Conservation (phyloP, 257 asterid genomes). For the Nicotiana tabacum region DNA sequence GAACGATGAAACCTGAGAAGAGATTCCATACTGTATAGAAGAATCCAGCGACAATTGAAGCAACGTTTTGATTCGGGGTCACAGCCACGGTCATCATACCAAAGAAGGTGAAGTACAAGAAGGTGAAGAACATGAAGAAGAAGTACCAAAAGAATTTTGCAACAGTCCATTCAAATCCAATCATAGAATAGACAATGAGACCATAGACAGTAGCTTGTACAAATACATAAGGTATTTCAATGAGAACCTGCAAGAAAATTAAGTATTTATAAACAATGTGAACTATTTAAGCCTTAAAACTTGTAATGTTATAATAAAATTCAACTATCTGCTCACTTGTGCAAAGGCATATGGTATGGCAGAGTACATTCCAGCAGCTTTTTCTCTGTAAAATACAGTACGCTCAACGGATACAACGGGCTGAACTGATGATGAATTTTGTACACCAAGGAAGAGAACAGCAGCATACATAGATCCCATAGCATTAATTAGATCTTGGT, state of each 20-base stretch:
- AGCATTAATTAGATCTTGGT: constrained; percentile 7
- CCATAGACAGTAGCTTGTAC: constrained; percentile 35
- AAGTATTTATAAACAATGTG: neutral
- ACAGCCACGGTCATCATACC: constrained; percentile 54
- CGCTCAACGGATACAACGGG: constrained; percentile 45
- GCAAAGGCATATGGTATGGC: constrained; percentile 50
- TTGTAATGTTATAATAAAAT: neutral
- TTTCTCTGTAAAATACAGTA: constrained; percentile 47
- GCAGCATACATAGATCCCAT: constrained; percentile 21
- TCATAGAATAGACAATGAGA: constrained; percentile 37
- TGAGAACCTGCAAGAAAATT: constrained; percentile 25
- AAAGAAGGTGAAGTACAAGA: constrained; percentile 43
- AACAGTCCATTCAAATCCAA: constrained; percentile 42
- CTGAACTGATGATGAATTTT: constrained; percentile 24
- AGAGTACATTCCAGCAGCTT: constrained; percentile 62
- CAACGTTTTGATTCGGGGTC: constrained; percentile 44
- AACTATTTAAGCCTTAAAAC: neutral
- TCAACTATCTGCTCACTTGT: constrained; percentile 48
- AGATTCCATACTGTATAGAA: constrained; percentile 39
- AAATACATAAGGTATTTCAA: constrained; percentile 47
- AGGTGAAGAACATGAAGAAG: constrained; percentile 36
- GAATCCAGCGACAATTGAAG: constrained; percentile 23
- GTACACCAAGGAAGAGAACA: constrained; percentile 20
- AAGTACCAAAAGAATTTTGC: constrained; percentile 41
- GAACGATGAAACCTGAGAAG: constrained; percentile 45